Percentiles rank a stretch among this genome's conserved stretches.
Evolutionary conservation across 495 filamentous ascomycete species (phyloP).

Genomic region (Pyrenula aspistea): DNA sequence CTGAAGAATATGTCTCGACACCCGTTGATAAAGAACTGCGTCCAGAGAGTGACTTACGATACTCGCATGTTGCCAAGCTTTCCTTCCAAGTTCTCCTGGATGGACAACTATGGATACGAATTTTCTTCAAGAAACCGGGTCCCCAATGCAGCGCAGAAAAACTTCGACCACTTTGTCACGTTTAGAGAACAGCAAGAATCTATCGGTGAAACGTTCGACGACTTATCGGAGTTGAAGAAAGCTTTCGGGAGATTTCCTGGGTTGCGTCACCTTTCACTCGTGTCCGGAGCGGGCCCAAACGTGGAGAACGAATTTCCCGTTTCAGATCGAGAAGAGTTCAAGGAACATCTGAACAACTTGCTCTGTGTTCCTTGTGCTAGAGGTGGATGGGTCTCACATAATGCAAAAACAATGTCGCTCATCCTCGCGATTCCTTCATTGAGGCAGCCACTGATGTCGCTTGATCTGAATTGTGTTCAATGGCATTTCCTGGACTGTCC

Average conservation of each 20-base stretch:
- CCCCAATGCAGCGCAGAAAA: too few relatives aligned
- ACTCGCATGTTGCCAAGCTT: not conserved
- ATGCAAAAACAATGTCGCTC: not conserved
- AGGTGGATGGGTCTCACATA: not conserved
- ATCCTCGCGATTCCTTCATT: not conserved
- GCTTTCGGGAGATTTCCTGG: not conserved
- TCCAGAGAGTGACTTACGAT: not conserved
- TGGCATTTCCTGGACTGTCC: not conserved
- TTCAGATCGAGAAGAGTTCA: not conserved
- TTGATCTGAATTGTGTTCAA: not conserved
- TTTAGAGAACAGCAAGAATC: not conserved
- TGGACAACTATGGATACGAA: not conserved
- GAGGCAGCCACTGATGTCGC: not conserved
- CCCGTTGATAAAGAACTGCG: not conserved
- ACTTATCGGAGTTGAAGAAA: not conserved
- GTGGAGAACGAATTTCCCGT: not conserved
- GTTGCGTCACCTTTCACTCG: not conserved
- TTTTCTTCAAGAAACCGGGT: too few relatives aligned
- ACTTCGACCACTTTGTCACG: too few relatives aligned
- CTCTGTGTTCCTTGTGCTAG: not conserved
- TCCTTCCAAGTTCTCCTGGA: not conserved
- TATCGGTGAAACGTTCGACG: not conserved
- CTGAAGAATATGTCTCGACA: not conserved
- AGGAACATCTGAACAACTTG: not conserved
- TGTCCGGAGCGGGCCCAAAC: not conserved